A percentile compares a stretch with the other conserved stretches of the same genome.
These are phyloP conservation scores for Blastocystis sp. DNA, from an alignment of 352 stramenopile species.

Conservation along the genomic window DNA sequence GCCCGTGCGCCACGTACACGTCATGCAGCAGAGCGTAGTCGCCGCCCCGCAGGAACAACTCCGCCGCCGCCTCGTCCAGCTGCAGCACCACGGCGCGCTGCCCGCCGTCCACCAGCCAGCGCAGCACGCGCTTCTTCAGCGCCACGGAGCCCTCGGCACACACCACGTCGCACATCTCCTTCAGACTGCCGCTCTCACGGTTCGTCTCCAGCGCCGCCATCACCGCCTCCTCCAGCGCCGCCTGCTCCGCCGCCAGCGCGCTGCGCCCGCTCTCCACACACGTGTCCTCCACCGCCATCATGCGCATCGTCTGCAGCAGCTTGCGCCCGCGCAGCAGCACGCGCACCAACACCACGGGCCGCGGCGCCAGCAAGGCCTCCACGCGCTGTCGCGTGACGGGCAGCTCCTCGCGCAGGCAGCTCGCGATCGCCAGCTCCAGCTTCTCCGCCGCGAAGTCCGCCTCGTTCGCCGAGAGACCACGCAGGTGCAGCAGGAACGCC, in stretches of 20 bases:
- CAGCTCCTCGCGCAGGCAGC: background rate
- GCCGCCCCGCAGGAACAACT: slow-evolving; percentile 4
- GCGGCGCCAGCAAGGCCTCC: background rate
- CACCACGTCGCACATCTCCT: background rate
- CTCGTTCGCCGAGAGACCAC: background rate
- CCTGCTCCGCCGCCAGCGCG: background rate
- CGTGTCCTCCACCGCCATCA: background rate
- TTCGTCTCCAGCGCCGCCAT: background rate
- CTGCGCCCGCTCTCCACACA: background rate
- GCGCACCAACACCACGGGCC: background rate
- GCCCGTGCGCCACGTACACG: slow-evolving; percentile 14
- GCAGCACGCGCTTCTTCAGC: background rate
- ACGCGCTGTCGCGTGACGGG: background rate
- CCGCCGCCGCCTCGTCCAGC: background rate
- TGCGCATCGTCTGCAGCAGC: background rate
- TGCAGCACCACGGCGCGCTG: background rate
- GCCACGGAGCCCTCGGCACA: background rate
- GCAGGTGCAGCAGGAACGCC: slow-evolving; percentile 15
- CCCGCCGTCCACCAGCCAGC: background rate
- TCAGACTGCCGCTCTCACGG: background rate
- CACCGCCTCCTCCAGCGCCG: background rate
- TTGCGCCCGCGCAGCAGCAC: slow-evolving; percentile 1
- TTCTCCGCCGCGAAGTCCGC: background rate
- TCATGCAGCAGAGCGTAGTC: slow-evolving; percentile 2
- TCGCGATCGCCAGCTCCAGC: background rate